Evolutionary conservation across 768 basidiomycete species (phyloP).

Genomic region (Mycena metata): DNA sequence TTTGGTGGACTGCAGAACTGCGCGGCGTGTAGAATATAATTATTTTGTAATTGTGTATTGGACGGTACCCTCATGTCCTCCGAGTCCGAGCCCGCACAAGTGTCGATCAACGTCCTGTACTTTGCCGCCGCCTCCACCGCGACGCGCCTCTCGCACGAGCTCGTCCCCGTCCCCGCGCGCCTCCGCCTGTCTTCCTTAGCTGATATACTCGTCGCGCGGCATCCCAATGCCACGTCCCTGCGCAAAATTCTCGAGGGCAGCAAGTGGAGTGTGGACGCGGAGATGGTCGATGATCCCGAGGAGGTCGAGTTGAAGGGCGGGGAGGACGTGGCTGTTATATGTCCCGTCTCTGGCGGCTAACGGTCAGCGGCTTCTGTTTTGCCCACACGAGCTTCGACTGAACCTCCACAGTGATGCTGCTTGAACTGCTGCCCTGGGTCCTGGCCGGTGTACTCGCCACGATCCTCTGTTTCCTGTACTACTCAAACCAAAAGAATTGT

Average conservation of each 20-base stretch:
- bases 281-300: constrained; percentile 79
- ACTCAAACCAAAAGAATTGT: neutral
- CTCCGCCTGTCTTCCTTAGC: constrained; percentile 67
- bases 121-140: constrained; percentile 79
- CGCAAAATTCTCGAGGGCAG: constrained; percentile 68
- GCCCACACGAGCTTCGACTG: constrained; percentile 13
- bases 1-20: constrained; percentile 87
- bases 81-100: constrained; percentile 8
- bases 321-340: constrained; percentile 85
- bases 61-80: constrained; percentile 21
- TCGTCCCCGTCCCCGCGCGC: constrained; percentile 62
- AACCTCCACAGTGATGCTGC: neutral
- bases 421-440: constrained; percentile 13
- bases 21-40: constrained; percentile 8
- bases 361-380: constrained; percentile 3
- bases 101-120: constrained; percentile 63
- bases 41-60: neutral
- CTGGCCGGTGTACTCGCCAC: constrained; percentile 1
- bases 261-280: constrained; percentile 85
- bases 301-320: constrained; percentile 68
- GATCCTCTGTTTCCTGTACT: constrained; percentile 13
- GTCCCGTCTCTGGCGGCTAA: constrained; percentile 85
- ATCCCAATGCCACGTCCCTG: constrained; percentile 63
- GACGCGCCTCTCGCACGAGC: constrained; percentile 69
- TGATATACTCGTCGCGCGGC: constrained; percentile 64